These are phyloP conservation scores for Fusarium mexicanum DNA, from an alignment of 2,329 filamentous ascomycete species.

Conservation along the genomic window DNA sequence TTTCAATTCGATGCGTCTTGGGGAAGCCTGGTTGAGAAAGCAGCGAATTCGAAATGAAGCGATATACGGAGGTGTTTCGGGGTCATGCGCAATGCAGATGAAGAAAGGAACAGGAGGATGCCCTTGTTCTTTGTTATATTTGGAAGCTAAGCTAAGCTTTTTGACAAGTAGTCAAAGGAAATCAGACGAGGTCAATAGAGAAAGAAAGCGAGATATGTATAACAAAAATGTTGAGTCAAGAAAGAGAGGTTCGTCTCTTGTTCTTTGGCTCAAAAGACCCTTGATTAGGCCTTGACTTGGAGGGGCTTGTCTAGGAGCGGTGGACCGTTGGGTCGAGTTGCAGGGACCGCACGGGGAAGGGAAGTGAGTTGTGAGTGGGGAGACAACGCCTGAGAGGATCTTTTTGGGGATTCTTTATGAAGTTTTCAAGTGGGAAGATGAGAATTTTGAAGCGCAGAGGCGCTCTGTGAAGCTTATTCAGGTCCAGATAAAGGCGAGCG, in stretches of 20 bases:
- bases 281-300: constrained; percentile 40
- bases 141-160: constrained; percentile 42
- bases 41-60: constrained; percentile 34
- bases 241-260: constrained; percentile 16
- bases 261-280: constrained; percentile 32
- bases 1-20: constrained; percentile 14
- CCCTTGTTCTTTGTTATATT: constrained; percentile 36
- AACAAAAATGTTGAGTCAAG: neutral
- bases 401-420: neutral
- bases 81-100: constrained; percentile 30
- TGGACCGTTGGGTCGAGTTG: constrained; percentile 46
- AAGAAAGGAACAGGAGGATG: constrained; percentile 29
- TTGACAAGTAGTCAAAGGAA: constrained; percentile 25
- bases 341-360: constrained; percentile 37
- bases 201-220: constrained; percentile 14
- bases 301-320: constrained; percentile 43
- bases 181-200: constrained; percentile 7
- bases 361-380: constrained; percentile 38
- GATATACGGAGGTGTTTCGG: constrained; percentile 31
- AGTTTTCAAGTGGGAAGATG: neutral
- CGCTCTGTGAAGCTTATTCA: neutral
- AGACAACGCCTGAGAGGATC: constrained; percentile 24
- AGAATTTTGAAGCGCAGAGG: neutral
- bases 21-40: constrained; percentile 20
- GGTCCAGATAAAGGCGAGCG: neutral